Conservation (phyloP, 352 stramenopile species). For the Nannochloropsis limnetica region DNA sequence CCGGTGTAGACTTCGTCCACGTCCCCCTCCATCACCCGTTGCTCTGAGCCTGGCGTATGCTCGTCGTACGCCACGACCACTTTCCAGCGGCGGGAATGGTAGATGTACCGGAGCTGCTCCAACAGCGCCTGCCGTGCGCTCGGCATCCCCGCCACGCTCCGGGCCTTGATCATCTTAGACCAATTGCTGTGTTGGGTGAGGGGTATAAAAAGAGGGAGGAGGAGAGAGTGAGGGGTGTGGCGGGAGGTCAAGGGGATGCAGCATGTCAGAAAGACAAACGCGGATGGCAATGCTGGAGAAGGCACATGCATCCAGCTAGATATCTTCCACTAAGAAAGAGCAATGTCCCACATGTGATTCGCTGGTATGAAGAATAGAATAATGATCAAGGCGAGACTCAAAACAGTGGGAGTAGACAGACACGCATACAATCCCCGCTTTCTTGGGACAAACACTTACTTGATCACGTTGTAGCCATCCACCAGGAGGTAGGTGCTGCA, state of each 20-base stretch:
- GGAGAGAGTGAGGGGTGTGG: not conserved
- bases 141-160: not conserved
- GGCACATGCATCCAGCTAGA: too few relatives aligned
- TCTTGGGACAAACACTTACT: not conserved
- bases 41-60: not conserved
- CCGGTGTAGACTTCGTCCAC: constrained; percentile 25
- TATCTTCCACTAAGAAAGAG: too few relatives aligned
- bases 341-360: too few relatives aligned
- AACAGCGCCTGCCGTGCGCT: constrained; percentile 31
- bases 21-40: constrained; percentile 18
- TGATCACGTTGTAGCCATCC: constrained; percentile 30
- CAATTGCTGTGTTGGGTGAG: constrained; percentile 2
- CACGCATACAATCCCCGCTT: not conserved
- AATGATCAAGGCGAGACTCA: not conserved
- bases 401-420: not conserved
- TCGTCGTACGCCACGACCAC: constrained; percentile 15
- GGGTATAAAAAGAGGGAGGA: not conserved
- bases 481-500: constrained; percentile 28
- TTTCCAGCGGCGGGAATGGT: constrained; percentile 22
- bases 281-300: too few relatives aligned
- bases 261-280: not conserved
- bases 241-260: not conserved
- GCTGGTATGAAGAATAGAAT: too few relatives aligned
- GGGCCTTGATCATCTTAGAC: constrained; percentile 24
- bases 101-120: constrained; percentile 18